phyloP scores from a whole-genome alignment of 805 yeast genomes.

The Candida cerambycidarum region DNA sequence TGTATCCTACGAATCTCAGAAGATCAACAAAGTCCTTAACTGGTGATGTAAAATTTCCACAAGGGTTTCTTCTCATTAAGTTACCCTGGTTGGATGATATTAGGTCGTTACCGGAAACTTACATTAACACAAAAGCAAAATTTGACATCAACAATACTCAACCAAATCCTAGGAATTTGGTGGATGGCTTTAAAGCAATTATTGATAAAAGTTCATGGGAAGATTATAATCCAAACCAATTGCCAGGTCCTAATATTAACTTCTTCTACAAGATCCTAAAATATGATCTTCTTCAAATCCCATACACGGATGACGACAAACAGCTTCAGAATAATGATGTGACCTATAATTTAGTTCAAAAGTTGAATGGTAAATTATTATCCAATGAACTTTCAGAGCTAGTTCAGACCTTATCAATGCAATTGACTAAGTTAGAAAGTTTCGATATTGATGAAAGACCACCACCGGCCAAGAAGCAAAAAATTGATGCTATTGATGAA shows the following conservation, averaged over 20 bases:
- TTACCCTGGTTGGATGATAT: slow-evolving; percentile 78
- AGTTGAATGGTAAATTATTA: slow-evolving; percentile 6
- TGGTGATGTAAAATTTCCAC: slow-evolving; percentile 40
- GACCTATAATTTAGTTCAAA: slow-evolving; percentile 14
- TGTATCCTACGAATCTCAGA: slow-evolving; percentile 51
- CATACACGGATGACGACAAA: slow-evolving; percentile 14
- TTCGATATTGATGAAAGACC: slow-evolving; percentile 2
- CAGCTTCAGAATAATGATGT: slow-evolving; percentile 18
- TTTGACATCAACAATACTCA: slow-evolving; percentile 18
- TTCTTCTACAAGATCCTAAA: slow-evolving; percentile 66
- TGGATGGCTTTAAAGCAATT: slow-evolving; percentile 22
- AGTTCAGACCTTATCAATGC: slow-evolving; percentile 13
- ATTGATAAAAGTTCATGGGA: slow-evolving; percentile 43
- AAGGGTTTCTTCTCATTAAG: slow-evolving; percentile 69
- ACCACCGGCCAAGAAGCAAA: slow-evolving; percentile 9
- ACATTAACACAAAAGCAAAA: slow-evolving; percentile 19
- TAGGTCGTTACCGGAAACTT: slow-evolving; percentile 57
- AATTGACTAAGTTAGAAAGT: slow-evolving; percentile 13
- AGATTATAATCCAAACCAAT: slow-evolving; percentile 56
- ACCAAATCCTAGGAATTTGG: slow-evolving; percentile 15
- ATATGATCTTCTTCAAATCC: slow-evolving; percentile 59
- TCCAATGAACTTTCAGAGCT: slow-evolving; percentile 11
- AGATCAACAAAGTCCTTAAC: slow-evolving; percentile 17
- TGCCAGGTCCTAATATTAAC: slow-evolving; percentile 64
- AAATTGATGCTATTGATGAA: slow-evolving; percentile 26